Evolutionary conservation across 306 rosid species (phyloP), one percentile per base, ranked within the genome.

Genomic region (Medicago lupulina): DNA sequence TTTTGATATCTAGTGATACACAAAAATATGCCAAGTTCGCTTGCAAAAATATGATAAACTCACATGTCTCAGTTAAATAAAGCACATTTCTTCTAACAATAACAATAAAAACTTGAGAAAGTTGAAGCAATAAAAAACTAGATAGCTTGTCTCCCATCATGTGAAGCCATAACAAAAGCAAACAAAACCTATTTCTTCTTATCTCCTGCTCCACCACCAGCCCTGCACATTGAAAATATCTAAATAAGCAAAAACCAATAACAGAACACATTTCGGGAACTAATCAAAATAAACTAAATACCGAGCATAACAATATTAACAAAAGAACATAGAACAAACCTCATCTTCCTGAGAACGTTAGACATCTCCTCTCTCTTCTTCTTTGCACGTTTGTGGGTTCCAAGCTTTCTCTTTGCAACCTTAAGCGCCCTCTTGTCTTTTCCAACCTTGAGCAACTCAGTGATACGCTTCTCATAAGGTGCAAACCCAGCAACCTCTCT

Each of bases 301-400:
- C 3, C 1, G 34, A 1, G 18, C 17, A 55, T 54, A 54, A 49
- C n/a, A 36, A 40, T 1, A 3, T 5, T 2, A 8, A 36, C 25
- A 75, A 41, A 57, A 67, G 67, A 39, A 17, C n/a, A 21, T 6
- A 19, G 5, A 18, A 40, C 21, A 34, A 34, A 93, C 98, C 98
- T 93, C 91, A 93, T 91, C 88, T 93, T 93, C 7, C 97, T 73
- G 67, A 93, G 97, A 36, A 81, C 91, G 41, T 81, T 91, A 39
- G 97, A 87, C 98, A 89, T 93, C 84, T 93, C 98, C 79, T 93
- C 98, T 14, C 97, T 70, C 98, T 93, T 93, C 89, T 84, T 91
- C 91, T 93, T 93, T 0, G 96, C 97, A 34, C 97, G 90, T 80
- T 91, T 93, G 83, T 94, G 97, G 40, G 96, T 89, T 61, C 93